phyloP scores from a whole-genome alignment of 1,284 basidiomycete species.

The Vanrija sp. region DNA sequence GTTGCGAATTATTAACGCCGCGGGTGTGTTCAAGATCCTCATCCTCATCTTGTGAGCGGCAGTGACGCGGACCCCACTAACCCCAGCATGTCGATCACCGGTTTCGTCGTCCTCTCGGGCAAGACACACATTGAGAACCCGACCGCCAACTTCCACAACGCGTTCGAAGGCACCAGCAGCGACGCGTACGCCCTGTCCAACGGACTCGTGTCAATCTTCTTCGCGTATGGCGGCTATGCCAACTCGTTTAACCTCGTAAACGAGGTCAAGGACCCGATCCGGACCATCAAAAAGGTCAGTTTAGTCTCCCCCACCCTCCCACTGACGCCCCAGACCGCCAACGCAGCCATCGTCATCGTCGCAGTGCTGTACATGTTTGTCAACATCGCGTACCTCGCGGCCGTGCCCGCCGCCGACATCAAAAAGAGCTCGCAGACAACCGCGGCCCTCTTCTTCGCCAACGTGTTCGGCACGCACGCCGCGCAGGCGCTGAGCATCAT shows the following conservation, averaged over 20 bases:
- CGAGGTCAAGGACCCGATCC: constrained; percentile 48
- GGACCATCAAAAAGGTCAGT: constrained; percentile 36
- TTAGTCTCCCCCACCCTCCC: no score
- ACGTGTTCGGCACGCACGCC: constrained; percentile 46
- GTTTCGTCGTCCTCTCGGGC: constrained; percentile 55
- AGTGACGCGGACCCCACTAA: no score
- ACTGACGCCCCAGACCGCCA: constrained; percentile 24
- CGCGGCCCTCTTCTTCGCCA: constrained; percentile 43
- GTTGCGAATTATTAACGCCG: not conserved
- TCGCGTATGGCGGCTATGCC: constrained; percentile 45
- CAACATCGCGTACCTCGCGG: constrained; percentile 48
- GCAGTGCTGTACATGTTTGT: constrained; percentile 33
- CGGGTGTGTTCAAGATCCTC: constrained; percentile 1
- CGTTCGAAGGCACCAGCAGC: constrained; percentile 52
- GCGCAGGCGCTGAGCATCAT: constrained; percentile 33
- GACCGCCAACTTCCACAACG: constrained; percentile 53
- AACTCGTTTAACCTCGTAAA: constrained; percentile 54
- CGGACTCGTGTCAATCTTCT: constrained; percentile 21
- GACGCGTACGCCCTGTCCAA: constrained; percentile 52
- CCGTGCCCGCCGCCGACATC: constrained; percentile 40
- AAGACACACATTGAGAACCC: constrained; percentile 51
- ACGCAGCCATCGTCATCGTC: constrained; percentile 26
- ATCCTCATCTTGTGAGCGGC: constrained; percentile 13
- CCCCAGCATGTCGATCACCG: constrained; percentile 52
- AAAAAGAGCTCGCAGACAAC: constrained; percentile 33